Evolutionary conservation across 2,329 filamentous ascomycete genomes (phyloP), one percentile per base, ranked within the genome.

Genomic region (Gnomoniopsis sp.): DNA sequence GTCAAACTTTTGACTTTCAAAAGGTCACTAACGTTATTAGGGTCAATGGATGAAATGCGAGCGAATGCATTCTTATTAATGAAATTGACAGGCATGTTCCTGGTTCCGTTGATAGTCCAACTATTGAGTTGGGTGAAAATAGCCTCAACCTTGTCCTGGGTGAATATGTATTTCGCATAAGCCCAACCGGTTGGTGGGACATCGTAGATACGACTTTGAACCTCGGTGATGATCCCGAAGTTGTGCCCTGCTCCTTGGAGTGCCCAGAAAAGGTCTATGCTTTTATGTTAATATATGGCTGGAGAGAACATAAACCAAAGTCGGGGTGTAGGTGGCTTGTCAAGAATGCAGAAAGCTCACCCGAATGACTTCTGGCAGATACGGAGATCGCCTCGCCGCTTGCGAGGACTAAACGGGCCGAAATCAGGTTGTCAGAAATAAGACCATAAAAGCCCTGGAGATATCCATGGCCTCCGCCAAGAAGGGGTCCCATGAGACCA

Each of bases 391-490:
- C n/a, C n/a, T n/a, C 72, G 15, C 82, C 81, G 60, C 81, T 69
- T 6, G 80, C 79, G 1, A 83, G 72, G 0, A 84, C 80, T 1
- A 85, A 64, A 22, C 79, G 75, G 69, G 81, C 69, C 0, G 77
- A 79, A 7, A 81, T 59, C 38, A 84, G 75, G 53, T 85, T 77
- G 61, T 86, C 84, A 0, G 77, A 68, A 2, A 81, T 69, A 2
- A 86, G 74, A 1, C 83, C 82, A 60, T 84, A 71, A 34, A 72
- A 75, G 1, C 83, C 81, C 65, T 83, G 78, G 6, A 82, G 75
- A 70, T 75, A 75, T 34, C 83, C 82, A 66, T 83, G 78, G 3
- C 84, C 83, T 56, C 84, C 84, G 2, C 84, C 84, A 0, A 87
- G 75, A 0, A 72, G 80, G 0, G 80, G 81, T 0, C 70, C 69